Base-by-base conservation (phyloP, 75 land plant species). In the Cryptomeria japonica region DNA sequence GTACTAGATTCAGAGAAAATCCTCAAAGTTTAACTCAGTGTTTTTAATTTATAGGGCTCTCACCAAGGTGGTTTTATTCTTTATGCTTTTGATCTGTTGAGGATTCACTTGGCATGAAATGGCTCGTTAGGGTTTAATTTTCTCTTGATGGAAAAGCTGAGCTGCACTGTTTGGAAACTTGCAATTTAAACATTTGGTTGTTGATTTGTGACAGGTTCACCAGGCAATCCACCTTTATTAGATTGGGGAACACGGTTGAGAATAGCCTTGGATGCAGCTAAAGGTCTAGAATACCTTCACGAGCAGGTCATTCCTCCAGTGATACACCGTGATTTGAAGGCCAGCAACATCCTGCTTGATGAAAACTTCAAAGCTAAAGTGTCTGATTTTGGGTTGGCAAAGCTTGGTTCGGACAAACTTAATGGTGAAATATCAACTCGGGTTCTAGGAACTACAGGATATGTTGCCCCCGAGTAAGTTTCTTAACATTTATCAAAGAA, bases 261-360 rank as follows among this genome's bases (percentile, higher is more conserved):
- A 88, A 93, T 96, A 37, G 97, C 97, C 70, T 91, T 96, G 14
- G 95, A 96, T 82, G 94, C 94, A 77, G 97, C 97, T 61, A 80
- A 86, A 70, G 97, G 93, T 1, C 93, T 96, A 15, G 97, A 96
- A 87, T 95, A 89, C 87, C 93, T 96, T 39, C 97, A 96, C 41
- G 97, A 96, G 88, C 92, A 92, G 42, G 73, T 96, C 7, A 78
- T n/a, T 34, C 96, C 95, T 25, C 73, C 95, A 0, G 92, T 96
- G 42, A 96, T 96, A 46, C 97, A 96, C 87, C 91, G 97, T 28
- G 95, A 96, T 79, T 95, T 96, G 78, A 96, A 96, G 86, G 93
- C 92, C 88, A 93, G 92, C 91, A 95, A 94, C 87, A 89, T 96
- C 68, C 87, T 96, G 6, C 88, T 96, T 39, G 95, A 96, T 84